Base-by-base conservation (phyloP, 805 yeast genomes). In the Nakazawaea siamensis region DNA sequence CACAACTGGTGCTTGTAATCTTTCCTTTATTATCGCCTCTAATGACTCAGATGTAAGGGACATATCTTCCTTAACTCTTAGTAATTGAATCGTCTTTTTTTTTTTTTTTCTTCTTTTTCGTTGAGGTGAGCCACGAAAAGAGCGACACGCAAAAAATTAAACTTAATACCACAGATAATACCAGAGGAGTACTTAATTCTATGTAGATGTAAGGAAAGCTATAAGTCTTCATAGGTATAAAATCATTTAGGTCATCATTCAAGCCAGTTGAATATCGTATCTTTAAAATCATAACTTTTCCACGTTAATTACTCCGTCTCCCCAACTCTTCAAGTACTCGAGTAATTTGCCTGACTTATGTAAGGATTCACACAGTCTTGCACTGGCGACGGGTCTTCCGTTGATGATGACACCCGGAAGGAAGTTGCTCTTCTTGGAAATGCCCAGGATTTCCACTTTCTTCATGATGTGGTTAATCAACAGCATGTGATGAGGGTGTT, bases 1-100 rank as follows among this genome's bases (percentile, higher is more conserved):
- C 9, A 78, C 85, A 41, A 79, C 72, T 0, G 49, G 39, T 8
- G 92, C 86, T 16, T 62, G 60, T n/a, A 83, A 67, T 27, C 80
- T 55, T 13, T 68, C 68, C 29, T 64, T 60, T 33, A 82, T 77
- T 18, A 67, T 57, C 11, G 55, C 46, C 33, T 72, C 68, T 35
- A 81, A 58, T 10, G 51, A 40, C 16, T 64, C 64, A 10, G 58
- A 41, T 4, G 58, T 48, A 28, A 63, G 41, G 14, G 34, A 8
- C 27, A 25, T 33, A 5, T 17, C 29, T n/a, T n/a, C n/a, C n/a
- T n/a, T n/a, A n/a, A n/a, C n/a, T n/a, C n/a, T n/a, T n/a, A n/a
- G n/a, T n/a, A n/a, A n/a, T n/a, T n/a, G n/a, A n/a, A n/a, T n/a
- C n/a, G n/a, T n/a, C n/a, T n/a, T n/a, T n/a, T n/a, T n/a, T n/a